Percentiles rank a stretch among this genome's conserved stretches.
These are phyloP conservation scores for Blumeria hordei DNA, from an alignment of 2,329 filamentous ascomycete genomes.

Conservation along the genomic window DNA sequence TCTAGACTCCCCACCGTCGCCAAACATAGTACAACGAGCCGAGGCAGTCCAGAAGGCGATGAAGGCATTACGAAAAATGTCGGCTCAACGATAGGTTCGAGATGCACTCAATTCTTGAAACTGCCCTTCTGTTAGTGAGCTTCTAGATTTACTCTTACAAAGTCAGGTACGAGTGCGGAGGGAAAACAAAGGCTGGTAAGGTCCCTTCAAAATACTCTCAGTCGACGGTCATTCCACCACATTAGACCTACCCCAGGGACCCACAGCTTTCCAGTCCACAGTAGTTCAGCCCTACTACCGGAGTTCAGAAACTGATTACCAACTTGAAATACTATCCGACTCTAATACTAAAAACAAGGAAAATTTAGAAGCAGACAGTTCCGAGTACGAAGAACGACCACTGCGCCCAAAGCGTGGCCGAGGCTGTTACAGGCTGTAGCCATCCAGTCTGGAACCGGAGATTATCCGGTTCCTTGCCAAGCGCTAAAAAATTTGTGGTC, in stretches of 20 bases:
- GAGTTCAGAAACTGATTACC: not conserved
- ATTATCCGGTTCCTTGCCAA: too few species aligned
- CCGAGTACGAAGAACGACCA: not conserved
- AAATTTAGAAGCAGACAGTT: not conserved
- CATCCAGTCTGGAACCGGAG: too few species aligned
- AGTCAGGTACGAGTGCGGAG: slow-evolving; percentile 1
- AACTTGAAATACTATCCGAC: not conserved
- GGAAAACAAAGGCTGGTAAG: too few species aligned
- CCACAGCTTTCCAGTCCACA: not conserved
- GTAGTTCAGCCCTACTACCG: not conserved
- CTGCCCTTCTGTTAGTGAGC: not conserved
- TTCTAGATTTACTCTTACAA: not conserved
- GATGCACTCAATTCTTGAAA: slow-evolving; percentile 1
- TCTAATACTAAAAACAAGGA: not conserved
- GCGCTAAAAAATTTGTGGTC: too few species aligned
- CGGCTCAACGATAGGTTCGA: not conserved
- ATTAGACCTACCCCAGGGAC: not conserved
- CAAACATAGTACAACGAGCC: not conserved
- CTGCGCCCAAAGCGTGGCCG: not conserved
- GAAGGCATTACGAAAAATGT: slow-evolving; percentile 1
- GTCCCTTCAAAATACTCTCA: not conserved
- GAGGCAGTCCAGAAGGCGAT: slow-evolving; percentile 3
- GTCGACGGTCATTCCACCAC: not conserved
- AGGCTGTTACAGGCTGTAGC: not conserved
- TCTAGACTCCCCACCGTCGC: too few species aligned